A percentile compares a stretch with the other conserved stretches of the same genome.
Conservation (phyloP, 1,284 basidiomycete species). For the Leccinum subspadiceum region DNA sequence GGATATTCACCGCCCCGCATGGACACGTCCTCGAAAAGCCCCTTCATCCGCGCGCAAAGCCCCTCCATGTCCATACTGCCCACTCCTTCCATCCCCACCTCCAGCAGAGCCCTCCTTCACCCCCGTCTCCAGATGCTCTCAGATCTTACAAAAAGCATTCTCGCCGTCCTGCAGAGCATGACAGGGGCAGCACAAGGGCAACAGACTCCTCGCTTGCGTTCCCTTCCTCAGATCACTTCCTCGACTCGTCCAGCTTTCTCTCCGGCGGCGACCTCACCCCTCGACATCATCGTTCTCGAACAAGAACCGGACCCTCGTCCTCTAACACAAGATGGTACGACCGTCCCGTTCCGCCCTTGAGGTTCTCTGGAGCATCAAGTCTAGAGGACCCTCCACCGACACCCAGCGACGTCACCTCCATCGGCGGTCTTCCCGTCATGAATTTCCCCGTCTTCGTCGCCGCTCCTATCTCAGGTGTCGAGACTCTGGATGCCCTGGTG, state of each 20-base stretch:
- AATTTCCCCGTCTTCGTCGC: conserved; percentile 68
- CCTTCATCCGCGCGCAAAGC: conserved; percentile 11
- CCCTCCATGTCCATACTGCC: conserved; percentile 14
- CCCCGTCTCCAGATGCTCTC: conserved; percentile 10
- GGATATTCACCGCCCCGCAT: conserved; percentile 53
- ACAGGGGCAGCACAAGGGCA: conserved; percentile 20
- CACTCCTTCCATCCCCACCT: conserved; percentile 25
- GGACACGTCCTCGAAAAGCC: conserved; percentile 49
- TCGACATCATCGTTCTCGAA: conserved; percentile 46
- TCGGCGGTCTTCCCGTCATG: conserved; percentile 30
- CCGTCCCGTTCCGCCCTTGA: conserved; percentile 44
- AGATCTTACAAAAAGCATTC: conserved; percentile 22
- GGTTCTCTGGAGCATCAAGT: conserved; percentile 63
- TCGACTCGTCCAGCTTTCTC: conserved; percentile 22
- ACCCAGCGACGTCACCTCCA: conserved; percentile 53
- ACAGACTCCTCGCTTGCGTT: conserved; percentile 27
- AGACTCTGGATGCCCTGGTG: conserved; percentile 81
- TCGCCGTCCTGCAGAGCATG: conserved; percentile 27
- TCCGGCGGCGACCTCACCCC: conserved; percentile 23
- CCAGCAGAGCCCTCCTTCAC: conserved; percentile 31
- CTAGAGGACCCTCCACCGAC: conserved; percentile 64
- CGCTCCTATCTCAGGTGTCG: conserved; percentile 72
- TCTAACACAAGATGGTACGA: conserved; percentile 43
- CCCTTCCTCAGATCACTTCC: conserved; percentile 24
- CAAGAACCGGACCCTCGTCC: conserved; percentile 54